Conservation (phyloP, 176 grass and related monocot species). For the Zea mays region DNA sequence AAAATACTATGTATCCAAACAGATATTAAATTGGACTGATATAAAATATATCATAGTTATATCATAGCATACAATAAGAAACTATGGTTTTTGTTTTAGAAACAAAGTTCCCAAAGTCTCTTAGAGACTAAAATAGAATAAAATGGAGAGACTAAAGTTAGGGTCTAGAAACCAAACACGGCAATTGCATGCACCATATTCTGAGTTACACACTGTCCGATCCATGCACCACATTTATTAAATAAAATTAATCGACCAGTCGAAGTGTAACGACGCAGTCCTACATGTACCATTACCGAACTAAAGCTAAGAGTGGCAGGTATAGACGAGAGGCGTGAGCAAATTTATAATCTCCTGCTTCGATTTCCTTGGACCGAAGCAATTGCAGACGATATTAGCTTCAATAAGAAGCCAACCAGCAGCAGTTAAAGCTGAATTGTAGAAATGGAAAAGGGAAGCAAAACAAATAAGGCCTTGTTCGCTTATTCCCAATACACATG, state of each 20-base stretch:
- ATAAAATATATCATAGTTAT: too few relatives aligned
- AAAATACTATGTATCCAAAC: too few relatives aligned
- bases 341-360: slow-evolving; percentile 14
- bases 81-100: too few relatives aligned
- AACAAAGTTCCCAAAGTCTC: too few relatives aligned
- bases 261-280: neutral
- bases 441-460: neutral
- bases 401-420: slow-evolving; percentile 38
- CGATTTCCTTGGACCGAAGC: neutral
- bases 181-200: neutral
- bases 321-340: neutral
- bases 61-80: too few relatives aligned
- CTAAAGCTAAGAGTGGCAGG: neutral
- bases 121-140: too few relatives aligned
- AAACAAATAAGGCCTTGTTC: too few relatives aligned
- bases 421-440: slow-evolving; percentile 45
- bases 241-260: neutral
- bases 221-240: neutral
- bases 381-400: slow-evolving; percentile 32
- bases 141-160: too few relatives aligned
- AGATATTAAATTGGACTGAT: too few relatives aligned
- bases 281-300: neutral
- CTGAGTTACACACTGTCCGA: neutral
- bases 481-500: too few relatives aligned
- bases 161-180: too few relatives aligned